These are phyloP conservation scores for Solanum peruvianum DNA, from an alignment of 257 asterid genomes.

Conservation along the genomic window DNA sequence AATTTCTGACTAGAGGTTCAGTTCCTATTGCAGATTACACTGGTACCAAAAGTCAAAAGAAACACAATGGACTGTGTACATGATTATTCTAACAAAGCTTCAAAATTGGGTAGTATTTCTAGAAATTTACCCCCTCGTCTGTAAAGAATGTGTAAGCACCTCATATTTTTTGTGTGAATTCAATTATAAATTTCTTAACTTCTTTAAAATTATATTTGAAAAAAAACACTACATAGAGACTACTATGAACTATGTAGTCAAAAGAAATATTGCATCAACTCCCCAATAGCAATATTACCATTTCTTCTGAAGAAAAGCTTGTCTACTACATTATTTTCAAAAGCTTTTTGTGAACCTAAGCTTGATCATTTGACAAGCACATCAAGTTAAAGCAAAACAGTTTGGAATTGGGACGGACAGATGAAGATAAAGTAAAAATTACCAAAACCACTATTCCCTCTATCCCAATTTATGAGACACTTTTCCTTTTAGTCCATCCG, in stretches of 20 bases:
- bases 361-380: neutral
- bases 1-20: neutral
- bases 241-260: neutral
- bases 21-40: neutral
- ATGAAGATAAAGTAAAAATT: neutral
- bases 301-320: neutral
- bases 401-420: neutral
- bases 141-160: neutral
- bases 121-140: neutral
- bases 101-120: neutral
- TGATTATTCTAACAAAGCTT: neutral
- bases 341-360: neutral
- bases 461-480: neutral
- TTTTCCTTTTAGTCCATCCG: neutral
- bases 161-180: neutral
- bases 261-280: neutral
- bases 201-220: neutral
- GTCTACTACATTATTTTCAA: neutral
- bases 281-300: neutral
- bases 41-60: neutral
- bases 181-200: neutral
- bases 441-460: neutral
- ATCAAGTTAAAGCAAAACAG: neutral
- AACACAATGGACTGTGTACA: neutral
- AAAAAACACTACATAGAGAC: neutral